Conservation (phyloP, 78 protist genomes). For the Emiliania huxleyi region DNA sequence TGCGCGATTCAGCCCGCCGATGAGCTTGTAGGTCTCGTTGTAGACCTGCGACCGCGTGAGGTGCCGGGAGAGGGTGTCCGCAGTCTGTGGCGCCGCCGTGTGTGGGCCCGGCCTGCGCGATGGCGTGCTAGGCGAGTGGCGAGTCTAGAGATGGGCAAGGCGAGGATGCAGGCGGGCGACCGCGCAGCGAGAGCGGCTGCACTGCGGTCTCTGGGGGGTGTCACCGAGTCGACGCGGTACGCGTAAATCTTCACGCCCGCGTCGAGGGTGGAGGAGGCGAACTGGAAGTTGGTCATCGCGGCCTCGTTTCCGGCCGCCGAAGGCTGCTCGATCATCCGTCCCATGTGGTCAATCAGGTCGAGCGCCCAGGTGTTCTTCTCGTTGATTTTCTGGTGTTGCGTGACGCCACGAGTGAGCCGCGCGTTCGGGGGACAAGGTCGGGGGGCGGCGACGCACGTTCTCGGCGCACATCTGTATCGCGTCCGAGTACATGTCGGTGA, state of each 20-base stretch:
- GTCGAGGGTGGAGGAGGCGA: constrained; percentile 87
- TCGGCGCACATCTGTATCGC: constrained; percentile 40
- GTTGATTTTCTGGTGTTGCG: constrained; percentile 93
- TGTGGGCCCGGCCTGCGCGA: too few species aligned
- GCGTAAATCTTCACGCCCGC: constrained; percentile 90
- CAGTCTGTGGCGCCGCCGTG: too few species aligned
- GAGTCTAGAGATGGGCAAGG: too few species aligned
- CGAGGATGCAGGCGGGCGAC: background rate
- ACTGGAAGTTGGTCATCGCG: constrained; percentile 78
- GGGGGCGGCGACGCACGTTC: background rate
- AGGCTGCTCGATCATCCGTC: constrained; percentile 54
- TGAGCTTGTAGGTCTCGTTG: background rate
- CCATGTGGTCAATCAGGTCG: constrained; percentile 80
- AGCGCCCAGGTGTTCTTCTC: constrained; percentile 87
- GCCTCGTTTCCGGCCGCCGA: constrained; percentile 24
- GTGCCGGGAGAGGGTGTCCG: too few species aligned
- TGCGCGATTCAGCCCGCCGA: background rate
- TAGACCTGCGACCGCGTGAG: too few species aligned
- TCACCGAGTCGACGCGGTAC: constrained; percentile 88
- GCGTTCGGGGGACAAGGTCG: background rate
- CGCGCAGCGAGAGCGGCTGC: constrained; percentile 63
- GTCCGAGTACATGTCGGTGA: constrained; percentile 40
- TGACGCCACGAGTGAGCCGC: too few species aligned
- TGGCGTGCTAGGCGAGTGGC: too few species aligned
- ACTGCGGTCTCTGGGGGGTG: constrained; percentile 70